These are phyloP conservation scores for Calocybe gambosa DNA, from an alignment of 1,284 basidiomycete genomes.

Conservation along the genomic window DNA sequence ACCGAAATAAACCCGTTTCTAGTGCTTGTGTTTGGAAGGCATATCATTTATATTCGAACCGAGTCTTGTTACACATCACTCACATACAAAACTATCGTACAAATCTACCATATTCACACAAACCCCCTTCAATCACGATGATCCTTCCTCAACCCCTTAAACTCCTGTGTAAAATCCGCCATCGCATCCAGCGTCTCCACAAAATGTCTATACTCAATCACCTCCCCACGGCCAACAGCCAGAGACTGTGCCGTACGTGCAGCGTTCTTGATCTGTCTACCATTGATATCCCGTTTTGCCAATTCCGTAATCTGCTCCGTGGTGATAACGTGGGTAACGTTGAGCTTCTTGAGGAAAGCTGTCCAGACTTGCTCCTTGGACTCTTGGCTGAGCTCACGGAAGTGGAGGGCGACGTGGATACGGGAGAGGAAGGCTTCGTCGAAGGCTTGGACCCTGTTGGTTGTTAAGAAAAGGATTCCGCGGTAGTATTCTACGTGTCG, in stretches of 20 bases:
- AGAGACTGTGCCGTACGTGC: slow-evolving; percentile 54
- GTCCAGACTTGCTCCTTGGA: slow-evolving; percentile 50
- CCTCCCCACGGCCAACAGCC: slow-evolving; percentile 40
- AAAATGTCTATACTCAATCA: slow-evolving; percentile 41
- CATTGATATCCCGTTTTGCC: slow-evolving; percentile 46
- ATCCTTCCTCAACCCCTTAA: slow-evolving; percentile 23
- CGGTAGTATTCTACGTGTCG: slow-evolving; percentile 51
- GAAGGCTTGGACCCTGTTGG: slow-evolving; percentile 57
- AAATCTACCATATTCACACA: too few species aligned
- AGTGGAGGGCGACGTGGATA: slow-evolving; percentile 59
- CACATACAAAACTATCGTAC: too few species aligned
- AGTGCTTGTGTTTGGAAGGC: too few species aligned
- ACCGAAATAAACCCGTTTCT: too few species aligned
- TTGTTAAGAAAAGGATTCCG: slow-evolving; percentile 53
- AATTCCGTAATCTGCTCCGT: slow-evolving; percentile 36
- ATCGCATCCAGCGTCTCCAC: slow-evolving; percentile 52
- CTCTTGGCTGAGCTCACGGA: slow-evolving; percentile 41
- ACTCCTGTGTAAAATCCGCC: slow-evolving; percentile 52
- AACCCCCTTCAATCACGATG: background rate
- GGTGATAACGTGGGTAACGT: slow-evolving; percentile 30
- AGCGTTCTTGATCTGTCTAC: slow-evolving; percentile 61
- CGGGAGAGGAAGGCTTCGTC: slow-evolving; percentile 67
- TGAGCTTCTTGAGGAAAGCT: slow-evolving; percentile 47
- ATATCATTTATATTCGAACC: too few species aligned
- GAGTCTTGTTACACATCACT: too few species aligned